Conservation (phyloP, 2,329 filamentous ascomycete species). For the Trichothecium sympodiale region DNA sequence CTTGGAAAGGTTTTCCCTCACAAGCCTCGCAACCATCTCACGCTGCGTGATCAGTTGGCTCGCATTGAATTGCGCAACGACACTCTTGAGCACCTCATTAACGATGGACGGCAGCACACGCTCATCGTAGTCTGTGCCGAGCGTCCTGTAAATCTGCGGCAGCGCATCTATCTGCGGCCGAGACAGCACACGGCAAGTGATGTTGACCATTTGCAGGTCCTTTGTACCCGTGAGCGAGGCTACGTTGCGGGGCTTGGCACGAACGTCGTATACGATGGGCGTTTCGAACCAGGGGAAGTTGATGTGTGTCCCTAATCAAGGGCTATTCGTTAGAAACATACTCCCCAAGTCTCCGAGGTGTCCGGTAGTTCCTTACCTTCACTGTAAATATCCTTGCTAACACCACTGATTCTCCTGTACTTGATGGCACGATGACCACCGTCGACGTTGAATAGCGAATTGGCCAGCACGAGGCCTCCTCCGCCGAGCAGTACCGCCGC, state of each 20-base stretch:
- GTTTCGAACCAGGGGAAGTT: constrained; percentile 96
- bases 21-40: constrained; percentile 87
- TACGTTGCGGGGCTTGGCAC: constrained; percentile 93
- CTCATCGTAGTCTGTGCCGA: constrained; percentile 95
- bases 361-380: constrained; percentile 55
- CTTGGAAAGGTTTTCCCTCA: constrained; percentile 84
- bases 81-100: constrained; percentile 97
- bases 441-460: constrained; percentile 72
- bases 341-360: background rate
- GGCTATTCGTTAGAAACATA: background rate
- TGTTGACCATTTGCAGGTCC: constrained; percentile 99
- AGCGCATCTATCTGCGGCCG: constrained; percentile 78
- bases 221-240: constrained; percentile 96
- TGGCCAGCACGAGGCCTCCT: constrained; percentile 40
- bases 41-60: constrained; percentile 97
- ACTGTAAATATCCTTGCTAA: constrained; percentile 88
- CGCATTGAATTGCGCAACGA: constrained; percentile 97
- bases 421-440: constrained; percentile 99
- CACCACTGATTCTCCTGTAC: constrained; percentile 84
- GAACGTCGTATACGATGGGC: constrained; percentile 92
- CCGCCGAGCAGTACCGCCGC: constrained; percentile 34
- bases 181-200: constrained; percentile 97
- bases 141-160: constrained; percentile 92
- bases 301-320: constrained; percentile 68
- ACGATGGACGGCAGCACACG: constrained; percentile 93